Evolutionary conservation across 2,329 filamentous ascomycete species (phyloP), one percentile per base, ranked within the genome.

Genomic region (Fusarium anthophilum): DNA sequence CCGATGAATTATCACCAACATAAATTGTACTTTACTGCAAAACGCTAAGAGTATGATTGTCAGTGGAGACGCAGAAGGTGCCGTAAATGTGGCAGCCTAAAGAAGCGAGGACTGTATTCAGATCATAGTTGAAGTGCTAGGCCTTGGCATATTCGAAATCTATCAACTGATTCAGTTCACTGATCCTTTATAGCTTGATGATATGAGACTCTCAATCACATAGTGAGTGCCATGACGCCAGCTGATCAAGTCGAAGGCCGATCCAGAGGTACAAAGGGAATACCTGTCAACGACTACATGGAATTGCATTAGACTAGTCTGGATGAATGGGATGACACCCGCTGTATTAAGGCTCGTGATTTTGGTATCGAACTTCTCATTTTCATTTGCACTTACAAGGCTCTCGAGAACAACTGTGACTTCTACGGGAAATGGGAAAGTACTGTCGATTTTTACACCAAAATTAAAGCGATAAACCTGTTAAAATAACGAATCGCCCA

Each of bases 341-440:
- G 32, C 32, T 17, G 32, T 7, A 35, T 35, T 4, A 14, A 39
- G 38, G 57, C 69, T 10, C 47, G 56, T 18, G 39, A 18, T 12
- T 50, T 63, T 9, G 39, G 54, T n/a, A 70, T 67, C 6, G 63
- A 70, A 20, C 58, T 55, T 8, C 48, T 50, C 9, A 26, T 67
- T 3, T 72, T 62, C 1, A 72, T 67, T 3, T 45, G 45, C 30
- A 63, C 54, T 14, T 63, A 63, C 13, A 70, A 58, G 18, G 58
- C 54, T 22, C 44, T 67, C 3, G 39, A 66, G 22, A 26, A 20
- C 12, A 70, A 67, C 5, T 3, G 12, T 3, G 50, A 63, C 11
- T 70, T 72, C 20, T 67, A 70, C 6, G 26, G 58, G 5, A 54
- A 60, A 26, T 63, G 24, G 28, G 67, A 70, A n/a, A 58, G 50